These are phyloP conservation scores for Bonia amplexicaulis DNA, from an alignment of 176 grass and related monocot species.

Conservation along the genomic window DNA sequence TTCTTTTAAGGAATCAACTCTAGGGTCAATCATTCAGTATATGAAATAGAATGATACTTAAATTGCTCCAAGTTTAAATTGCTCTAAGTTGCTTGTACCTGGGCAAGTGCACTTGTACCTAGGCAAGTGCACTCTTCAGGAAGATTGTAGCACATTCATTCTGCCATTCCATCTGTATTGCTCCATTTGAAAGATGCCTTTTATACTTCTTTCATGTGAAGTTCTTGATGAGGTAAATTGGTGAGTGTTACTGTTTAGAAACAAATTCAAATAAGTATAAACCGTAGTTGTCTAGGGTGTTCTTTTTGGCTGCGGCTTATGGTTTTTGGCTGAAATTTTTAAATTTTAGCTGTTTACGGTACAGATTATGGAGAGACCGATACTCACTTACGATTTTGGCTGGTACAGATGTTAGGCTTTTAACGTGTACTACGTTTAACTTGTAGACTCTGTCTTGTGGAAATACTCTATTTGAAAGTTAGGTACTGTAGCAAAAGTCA, in stretches of 20 bases:
- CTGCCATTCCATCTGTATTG: not conserved
- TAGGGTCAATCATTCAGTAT: not conserved
- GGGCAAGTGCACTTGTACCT: not conserved
- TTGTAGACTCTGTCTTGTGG: too few relatives aligned
- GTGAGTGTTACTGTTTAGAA: not conserved
- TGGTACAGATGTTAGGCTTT: too few relatives aligned
- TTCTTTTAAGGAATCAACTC: not conserved
- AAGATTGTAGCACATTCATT: not conserved
- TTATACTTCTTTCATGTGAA: not conserved
- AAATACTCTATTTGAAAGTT: too few relatives aligned
- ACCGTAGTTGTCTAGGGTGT: not conserved
- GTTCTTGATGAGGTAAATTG: not conserved
- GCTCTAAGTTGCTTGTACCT: slow-evolving; percentile 1
- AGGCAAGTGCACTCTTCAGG: too few relatives aligned
- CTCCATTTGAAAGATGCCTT: not conserved
- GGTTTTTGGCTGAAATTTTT: too few relatives aligned
- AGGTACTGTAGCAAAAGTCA: too few relatives aligned
- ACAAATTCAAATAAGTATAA: not conserved
- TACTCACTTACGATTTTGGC: too few relatives aligned
- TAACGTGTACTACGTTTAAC: too few relatives aligned
- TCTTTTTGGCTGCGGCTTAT: too few relatives aligned
- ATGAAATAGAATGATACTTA: not conserved
- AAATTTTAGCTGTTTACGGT: too few relatives aligned
- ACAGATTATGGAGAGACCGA: too few relatives aligned
- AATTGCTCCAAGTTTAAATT: not conserved